These are phyloP conservation scores for Ajuga reptans DNA, from an alignment of 305 asterid genomes.

Conservation along the genomic window DNA sequence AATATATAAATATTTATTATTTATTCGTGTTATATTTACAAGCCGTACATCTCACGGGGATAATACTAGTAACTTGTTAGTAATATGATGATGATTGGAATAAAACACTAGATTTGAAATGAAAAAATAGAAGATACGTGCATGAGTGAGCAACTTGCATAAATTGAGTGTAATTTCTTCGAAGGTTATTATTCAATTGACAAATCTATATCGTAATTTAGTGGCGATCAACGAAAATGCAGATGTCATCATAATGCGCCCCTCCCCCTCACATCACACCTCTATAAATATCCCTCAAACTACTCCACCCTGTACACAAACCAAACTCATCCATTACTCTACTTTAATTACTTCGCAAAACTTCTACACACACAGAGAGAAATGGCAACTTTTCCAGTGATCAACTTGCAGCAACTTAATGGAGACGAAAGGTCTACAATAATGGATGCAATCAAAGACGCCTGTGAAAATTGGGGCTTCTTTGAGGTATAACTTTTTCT, in stretches of 20 bases:
- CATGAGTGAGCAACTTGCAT: neutral
- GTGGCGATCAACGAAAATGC: neutral
- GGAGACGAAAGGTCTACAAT: slow-evolving; percentile 62
- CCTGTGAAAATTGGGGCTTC: slow-evolving; percentile 97
- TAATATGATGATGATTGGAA: no score
- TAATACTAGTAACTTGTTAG: no score
- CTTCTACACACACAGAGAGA: neutral
- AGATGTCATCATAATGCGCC: neutral
- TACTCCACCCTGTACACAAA: neutral
- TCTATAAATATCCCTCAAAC: slow-evolving; percentile 47
- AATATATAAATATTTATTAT: no score
- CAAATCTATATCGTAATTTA: neutral
- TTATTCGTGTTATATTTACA: no score
- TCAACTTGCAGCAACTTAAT: slow-evolving; percentile 69
- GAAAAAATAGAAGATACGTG: neutral
- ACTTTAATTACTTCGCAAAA: neutral
- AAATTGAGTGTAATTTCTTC: neutral
- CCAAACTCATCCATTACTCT: neutral
- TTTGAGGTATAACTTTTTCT: slow-evolving; percentile 54
- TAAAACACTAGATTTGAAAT: neutral
- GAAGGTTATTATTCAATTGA: neutral
- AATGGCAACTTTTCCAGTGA: slow-evolving; percentile 64
- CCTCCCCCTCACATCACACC: no score
- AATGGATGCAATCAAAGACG: slow-evolving; percentile 68
- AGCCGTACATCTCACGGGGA: no score